Conservation (phyloP, 306 rosid genomes). For the Albizia julibrissin region DNA sequence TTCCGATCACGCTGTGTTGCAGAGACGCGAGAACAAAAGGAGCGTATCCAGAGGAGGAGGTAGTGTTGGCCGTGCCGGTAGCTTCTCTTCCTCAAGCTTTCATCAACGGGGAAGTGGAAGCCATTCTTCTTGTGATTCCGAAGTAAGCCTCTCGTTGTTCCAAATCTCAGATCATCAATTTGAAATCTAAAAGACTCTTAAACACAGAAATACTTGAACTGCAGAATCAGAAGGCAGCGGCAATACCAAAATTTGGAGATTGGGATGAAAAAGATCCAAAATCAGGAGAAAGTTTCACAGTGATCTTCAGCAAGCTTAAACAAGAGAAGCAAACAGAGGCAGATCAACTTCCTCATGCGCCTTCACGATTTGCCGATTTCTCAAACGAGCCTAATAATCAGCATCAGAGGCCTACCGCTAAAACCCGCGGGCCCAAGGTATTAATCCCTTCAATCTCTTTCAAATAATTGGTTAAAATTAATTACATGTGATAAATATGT, state of each 20-base stretch:
- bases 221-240: conserved; percentile 35
- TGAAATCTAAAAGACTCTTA: not conserved
- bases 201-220: not conserved
- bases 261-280: conserved; percentile 56
- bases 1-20: conserved; percentile 24
- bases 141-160: conserved; percentile 6
- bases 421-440: conserved; percentile 42
- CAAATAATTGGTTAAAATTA: too few species aligned
- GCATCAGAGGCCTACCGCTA: not conserved
- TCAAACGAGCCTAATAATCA: not conserved
- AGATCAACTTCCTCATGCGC: not conserved
- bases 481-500: too few species aligned
- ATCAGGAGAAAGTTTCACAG: conserved; percentile 54
- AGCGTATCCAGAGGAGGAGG: conserved; percentile 17
- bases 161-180: not conserved
- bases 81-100: not conserved
- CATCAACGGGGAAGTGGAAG: not conserved
- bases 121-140: not conserved
- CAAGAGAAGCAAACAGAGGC: conserved; percentile 37
- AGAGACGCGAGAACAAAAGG: conserved; percentile 18
- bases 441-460: too few species aligned
- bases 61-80: not conserved
- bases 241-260: conserved; percentile 59
- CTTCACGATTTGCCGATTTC: not conserved
- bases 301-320: conserved; percentile 41